A percentile compares a stretch with the other conserved stretches of the same genome.
phyloP scores from a whole-genome alignment of 139 green algal species.

The Chlamydomonas urium region DNA sequence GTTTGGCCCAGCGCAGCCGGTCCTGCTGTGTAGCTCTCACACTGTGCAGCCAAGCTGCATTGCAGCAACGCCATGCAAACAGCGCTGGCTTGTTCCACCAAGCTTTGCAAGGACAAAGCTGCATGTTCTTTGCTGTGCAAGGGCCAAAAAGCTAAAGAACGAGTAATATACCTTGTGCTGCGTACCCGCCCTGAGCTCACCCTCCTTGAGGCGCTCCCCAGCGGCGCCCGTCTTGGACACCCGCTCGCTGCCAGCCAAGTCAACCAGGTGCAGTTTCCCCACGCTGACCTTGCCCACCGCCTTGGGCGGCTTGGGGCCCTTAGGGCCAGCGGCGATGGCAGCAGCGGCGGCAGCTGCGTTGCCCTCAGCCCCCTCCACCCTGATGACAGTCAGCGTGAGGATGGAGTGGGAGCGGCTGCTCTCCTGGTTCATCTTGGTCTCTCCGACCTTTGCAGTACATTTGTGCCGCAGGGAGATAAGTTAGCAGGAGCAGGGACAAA shows the following conservation, averaged over 20 bases:
- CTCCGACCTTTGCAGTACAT: constrained; percentile 68
- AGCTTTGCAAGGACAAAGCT: no score
- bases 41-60: no score
- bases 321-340: not conserved
- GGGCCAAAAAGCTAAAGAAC: no score
- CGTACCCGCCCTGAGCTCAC: no score
- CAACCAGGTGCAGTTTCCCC: constrained; percentile 96
- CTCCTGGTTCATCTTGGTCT: constrained; percentile 90
- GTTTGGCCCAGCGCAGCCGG: no score
- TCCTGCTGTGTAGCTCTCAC: no score
- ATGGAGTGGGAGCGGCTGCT: constrained; percentile 79
- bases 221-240: constrained; percentile 83
- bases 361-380: constrained; percentile 19
- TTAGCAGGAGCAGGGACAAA: no score
- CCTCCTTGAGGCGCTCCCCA: constrained; percentile 7
- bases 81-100: no score
- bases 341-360: constrained; percentile 1
- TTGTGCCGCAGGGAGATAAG: no score
- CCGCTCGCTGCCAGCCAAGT: constrained; percentile 77
- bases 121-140: no score
- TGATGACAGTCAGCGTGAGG: constrained; percentile 90
- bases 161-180: no score
- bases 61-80: no score
- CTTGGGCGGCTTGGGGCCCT: not conserved
- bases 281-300: constrained; percentile 1